Conservation (phyloP, 2,329 filamentous ascomycete species). For the Trichoderma koningii region DNA sequence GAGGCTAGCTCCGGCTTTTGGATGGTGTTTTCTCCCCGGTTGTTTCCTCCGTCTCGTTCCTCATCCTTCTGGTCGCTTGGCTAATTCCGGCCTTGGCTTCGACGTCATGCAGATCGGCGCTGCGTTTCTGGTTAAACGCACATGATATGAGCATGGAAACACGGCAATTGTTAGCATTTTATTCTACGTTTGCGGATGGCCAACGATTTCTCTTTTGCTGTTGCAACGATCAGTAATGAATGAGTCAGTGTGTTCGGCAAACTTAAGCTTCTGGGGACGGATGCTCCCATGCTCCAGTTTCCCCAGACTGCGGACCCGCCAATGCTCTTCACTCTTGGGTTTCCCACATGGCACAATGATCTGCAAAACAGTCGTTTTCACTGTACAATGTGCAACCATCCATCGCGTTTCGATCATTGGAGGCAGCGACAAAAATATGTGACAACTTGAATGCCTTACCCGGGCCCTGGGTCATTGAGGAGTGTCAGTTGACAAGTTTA, state of each 20-base stretch:
- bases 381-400: too few species aligned
- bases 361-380: not conserved
- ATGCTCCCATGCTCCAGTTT: conserved; percentile 14
- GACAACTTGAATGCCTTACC: too few species aligned
- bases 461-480: too few species aligned
- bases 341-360: conserved; percentile 1
- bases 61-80: not conserved
- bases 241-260: not conserved
- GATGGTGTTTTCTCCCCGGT: conserved; percentile 3
- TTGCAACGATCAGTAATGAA: not conserved
- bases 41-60: not conserved
- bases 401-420: not conserved
- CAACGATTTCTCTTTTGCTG: too few species aligned
- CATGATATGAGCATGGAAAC: not conserved
- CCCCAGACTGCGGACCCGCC: conserved; percentile 7
- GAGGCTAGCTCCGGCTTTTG: conserved; percentile 4
- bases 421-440: not conserved
- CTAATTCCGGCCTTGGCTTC: conserved; percentile 11
- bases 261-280: not conserved
- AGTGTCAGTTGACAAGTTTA: too few species aligned
- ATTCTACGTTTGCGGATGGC: not conserved
- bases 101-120: conserved; percentile 20
- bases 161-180: too few species aligned
- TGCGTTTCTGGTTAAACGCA: not conserved
- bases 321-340: not conserved